A percentile compares a stretch with the other conserved stretches of the same genome.
These are phyloP conservation scores for Anisodus tanguticus DNA, from an alignment of 257 asterid genomes.

Conservation along the genomic window DNA sequence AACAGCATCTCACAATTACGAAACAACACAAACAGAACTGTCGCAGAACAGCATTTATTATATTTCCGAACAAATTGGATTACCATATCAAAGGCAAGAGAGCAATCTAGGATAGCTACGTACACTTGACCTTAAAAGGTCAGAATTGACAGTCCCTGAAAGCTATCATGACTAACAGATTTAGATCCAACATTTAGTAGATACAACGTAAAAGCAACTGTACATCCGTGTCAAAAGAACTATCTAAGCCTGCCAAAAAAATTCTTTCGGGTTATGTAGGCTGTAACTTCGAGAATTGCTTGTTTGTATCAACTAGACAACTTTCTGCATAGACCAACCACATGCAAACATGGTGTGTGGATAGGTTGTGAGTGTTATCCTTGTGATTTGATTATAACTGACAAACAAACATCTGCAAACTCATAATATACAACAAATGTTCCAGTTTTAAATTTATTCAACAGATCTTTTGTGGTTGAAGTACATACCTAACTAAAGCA, in stretches of 20 bases:
- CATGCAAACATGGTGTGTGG: not conserved
- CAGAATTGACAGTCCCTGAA: not conserved
- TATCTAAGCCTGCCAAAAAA: slow-evolving; percentile 23
- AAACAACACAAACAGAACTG: not conserved
- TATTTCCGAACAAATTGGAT: not conserved
- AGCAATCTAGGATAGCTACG: not conserved
- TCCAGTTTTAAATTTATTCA: not conserved
- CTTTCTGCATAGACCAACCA: slow-evolving; percentile 13
- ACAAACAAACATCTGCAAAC: slow-evolving; percentile 27
- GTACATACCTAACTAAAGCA: slow-evolving; percentile 23
- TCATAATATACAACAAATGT: not conserved
- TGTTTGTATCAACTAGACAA: not conserved
- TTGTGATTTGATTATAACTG: not conserved
- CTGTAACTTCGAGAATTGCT: slow-evolving; percentile 12
- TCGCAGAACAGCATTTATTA: not conserved
- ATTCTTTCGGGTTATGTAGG: not conserved
- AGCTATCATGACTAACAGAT: slow-evolving; percentile 15
- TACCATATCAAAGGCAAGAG: not conserved
- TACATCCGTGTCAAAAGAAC: slow-evolving; percentile 33
- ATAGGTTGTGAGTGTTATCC: not conserved
- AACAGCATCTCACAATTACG: not conserved
- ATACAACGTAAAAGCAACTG: slow-evolving; percentile 23
- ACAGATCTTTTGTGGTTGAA: not conserved
- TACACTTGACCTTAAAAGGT: slow-evolving; percentile 1
- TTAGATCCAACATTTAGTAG: not conserved